These are phyloP conservation scores for Corinectria fuckeliana DNA, from an alignment of 2,329 filamentous ascomycete species.

Conservation along the genomic window DNA sequence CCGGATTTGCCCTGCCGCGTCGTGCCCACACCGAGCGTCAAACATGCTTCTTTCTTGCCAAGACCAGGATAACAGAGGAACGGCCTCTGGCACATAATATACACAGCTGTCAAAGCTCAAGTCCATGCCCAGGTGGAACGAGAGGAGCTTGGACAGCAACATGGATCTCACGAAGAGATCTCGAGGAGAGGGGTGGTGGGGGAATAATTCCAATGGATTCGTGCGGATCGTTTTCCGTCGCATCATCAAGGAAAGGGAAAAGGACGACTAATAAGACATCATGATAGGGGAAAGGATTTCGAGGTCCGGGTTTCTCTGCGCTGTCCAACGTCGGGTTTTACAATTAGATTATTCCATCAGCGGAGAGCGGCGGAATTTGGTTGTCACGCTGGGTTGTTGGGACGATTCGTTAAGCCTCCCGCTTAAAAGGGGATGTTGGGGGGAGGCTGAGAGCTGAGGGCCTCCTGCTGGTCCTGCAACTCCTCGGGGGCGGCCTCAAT, in stretches of 20 bases:
- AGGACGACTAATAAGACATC: slow-evolving; percentile 42
- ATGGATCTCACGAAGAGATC: slow-evolving; percentile 13
- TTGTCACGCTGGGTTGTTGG: slow-evolving; percentile 28
- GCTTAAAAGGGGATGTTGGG: slow-evolving; percentile 71
- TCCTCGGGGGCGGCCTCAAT: slow-evolving; percentile 87
- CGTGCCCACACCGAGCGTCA: slow-evolving; percentile 22
- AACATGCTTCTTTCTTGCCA: slow-evolving; percentile 23
- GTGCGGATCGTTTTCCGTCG: slow-evolving; percentile 11
- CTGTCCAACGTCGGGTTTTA: slow-evolving; percentile 33
- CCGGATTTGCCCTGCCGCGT: slow-evolving; percentile 7
- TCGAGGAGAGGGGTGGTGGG: slow-evolving; percentile 7
- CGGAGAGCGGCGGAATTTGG: slow-evolving; percentile 29
- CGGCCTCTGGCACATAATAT: slow-evolving; percentile 36
- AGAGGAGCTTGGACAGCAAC: background rate
- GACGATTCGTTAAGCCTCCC: slow-evolving; percentile 12
- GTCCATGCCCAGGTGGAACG: slow-evolving; percentile 1
- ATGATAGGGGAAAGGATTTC: slow-evolving; percentile 25
- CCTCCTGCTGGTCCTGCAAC: slow-evolving; percentile 83
- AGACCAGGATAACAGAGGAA: slow-evolving; percentile 24
- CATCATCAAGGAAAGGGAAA: slow-evolving; percentile 32
- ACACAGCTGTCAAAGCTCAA: slow-evolving; percentile 32
- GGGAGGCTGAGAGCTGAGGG: slow-evolving; percentile 55
- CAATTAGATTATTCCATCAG: slow-evolving; percentile 39
- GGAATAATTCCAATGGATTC: slow-evolving; percentile 19
- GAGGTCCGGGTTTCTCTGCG: slow-evolving; percentile 30